phyloP scores from a whole-genome alignment of 2,329 filamentous ascomycete species.

The Aspergillus brunneoviolaceus region DNA sequence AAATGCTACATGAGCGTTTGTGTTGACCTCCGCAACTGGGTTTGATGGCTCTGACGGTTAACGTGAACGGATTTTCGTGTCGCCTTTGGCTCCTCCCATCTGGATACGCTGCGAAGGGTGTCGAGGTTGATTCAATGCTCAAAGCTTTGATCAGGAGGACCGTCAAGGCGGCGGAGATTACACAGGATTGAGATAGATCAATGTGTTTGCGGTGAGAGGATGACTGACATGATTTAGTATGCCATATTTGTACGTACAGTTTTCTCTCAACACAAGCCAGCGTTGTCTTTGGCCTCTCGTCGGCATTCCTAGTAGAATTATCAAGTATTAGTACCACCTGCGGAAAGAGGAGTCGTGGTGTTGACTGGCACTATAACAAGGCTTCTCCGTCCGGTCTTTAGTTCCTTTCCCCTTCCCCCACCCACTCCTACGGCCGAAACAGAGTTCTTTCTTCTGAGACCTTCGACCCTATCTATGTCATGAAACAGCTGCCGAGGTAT shows the following conservation, averaged over 20 bases:
- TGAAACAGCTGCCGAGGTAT: too few relatives aligned
- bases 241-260: conserved; percentile 33
- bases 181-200: conserved; percentile 25
- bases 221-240: conserved; percentile 32
- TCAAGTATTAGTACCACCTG: too few relatives aligned
- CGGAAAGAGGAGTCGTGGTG: too few relatives aligned
- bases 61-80: conserved; percentile 21
- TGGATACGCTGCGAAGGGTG: conserved; percentile 7
- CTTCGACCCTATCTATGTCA: too few relatives aligned
- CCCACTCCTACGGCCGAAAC: too few relatives aligned
- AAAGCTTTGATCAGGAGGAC: conserved; percentile 16
- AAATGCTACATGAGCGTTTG: conserved; percentile 15
- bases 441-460: too few relatives aligned
- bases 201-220: conserved; percentile 30
- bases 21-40: conserved; percentile 23
- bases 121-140: conserved; percentile 8
- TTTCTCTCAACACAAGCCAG: conserved; percentile 24
- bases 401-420: too few relatives aligned
- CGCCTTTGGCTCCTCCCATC: conserved; percentile 16
- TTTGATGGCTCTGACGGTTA: conserved; percentile 25
- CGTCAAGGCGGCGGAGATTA: conserved; percentile 20
- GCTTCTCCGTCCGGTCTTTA: too few relatives aligned
- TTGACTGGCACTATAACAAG: too few relatives aligned
- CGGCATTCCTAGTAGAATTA: not conserved
- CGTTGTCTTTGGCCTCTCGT: conserved; percentile 13